Evolutionary conservation across 2,329 filamentous ascomycete genomes (phyloP), one percentile per base, ranked within the genome.

Genomic region (Shiraia sp.): DNA sequence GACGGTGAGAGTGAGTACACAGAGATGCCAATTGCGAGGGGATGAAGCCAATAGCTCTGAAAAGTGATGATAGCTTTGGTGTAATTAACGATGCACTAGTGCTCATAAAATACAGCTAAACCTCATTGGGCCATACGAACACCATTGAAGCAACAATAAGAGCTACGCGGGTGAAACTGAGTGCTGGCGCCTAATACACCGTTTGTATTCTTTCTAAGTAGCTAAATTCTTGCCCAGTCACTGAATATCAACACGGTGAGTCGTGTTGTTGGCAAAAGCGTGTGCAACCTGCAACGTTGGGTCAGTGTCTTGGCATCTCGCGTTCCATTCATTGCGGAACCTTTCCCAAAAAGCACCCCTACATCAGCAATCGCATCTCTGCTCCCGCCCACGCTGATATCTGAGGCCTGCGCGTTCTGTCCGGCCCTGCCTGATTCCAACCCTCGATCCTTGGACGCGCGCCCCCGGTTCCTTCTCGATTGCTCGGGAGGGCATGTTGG

Each of bases 241-340:
- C 12, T 12, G 12, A 26, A 7, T 7, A 27, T 17, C 17, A 12
- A 14, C 27, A 25, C 23, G 28, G 24, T 30, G 16, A 30, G n/a
- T 36, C 40, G 36, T 35, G 47, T 31, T 32, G 36, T 13, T 23
- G 31, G 23, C 30, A 22, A 12, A 10, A 22, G 16, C 31, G 23
- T 42, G 48, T 44, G 44, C 40, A 32, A 46, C 42, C 4, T 40
- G 40, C 23, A 16, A 37, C 42, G 32, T 45, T 37, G 41, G 53
- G 41, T 39, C 30, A 17, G 36, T 49, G 47, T 45, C 54, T 65
- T 61, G 55, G 59, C 60, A 27, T 30, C 39, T 51, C 53, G 48
- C 54, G 54, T 57, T 53, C 38, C 47, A 51, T 53, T 51, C 51
- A 47, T 55, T 46, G 51, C 49, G 51, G 58, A 55, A 55, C 53